A percentile compares a stretch with the other conserved stretches of the same genome.
Evolutionary conservation across 345 rosid species (phyloP).

Genomic region (Linum usitatissimum): DNA sequence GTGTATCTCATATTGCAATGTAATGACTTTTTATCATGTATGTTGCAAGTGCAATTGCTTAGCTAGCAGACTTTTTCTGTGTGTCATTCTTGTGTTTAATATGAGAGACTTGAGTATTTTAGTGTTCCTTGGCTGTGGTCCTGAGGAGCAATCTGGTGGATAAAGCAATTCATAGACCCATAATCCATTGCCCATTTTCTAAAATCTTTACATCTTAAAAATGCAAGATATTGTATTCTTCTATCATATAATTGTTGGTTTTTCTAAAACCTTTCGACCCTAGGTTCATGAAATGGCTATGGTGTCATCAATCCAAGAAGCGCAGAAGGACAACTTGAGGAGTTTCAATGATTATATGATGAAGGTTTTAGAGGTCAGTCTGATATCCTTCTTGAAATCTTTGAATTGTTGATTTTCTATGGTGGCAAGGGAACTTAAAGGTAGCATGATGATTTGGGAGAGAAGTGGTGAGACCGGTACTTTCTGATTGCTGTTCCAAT

Average conservation of each 20-base stretch:
- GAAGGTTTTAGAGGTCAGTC: conserved; percentile 82
- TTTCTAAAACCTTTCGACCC: conserved; percentile 4
- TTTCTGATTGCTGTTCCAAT: not conserved
- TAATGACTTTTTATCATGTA: no score
- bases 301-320: conserved; percentile 94
- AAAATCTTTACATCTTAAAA: no score
- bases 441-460: not conserved
- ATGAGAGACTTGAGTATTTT: not conserved
- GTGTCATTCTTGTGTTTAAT: not conserved
- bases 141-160: not conserved
- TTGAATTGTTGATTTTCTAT: not conserved
- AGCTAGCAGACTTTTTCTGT: not conserved
- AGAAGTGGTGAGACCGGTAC: not conserved
- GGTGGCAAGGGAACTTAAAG: not conserved
- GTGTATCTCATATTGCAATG: not conserved
- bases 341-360: conserved; percentile 94
- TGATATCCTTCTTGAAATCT: not conserved
- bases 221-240: not conserved
- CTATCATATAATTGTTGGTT: not conserved
- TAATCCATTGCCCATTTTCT: not conserved
- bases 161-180: not conserved
- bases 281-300: conserved; percentile 98
- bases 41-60: not conserved
- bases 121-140: not conserved
- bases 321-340: conserved; percentile 83